A percentile compares a stretch with the other conserved stretches of the same genome.
Evolutionary conservation across 345 rosid genomes (phyloP).

Genomic region (Cardamine chenopodiifolia): DNA sequence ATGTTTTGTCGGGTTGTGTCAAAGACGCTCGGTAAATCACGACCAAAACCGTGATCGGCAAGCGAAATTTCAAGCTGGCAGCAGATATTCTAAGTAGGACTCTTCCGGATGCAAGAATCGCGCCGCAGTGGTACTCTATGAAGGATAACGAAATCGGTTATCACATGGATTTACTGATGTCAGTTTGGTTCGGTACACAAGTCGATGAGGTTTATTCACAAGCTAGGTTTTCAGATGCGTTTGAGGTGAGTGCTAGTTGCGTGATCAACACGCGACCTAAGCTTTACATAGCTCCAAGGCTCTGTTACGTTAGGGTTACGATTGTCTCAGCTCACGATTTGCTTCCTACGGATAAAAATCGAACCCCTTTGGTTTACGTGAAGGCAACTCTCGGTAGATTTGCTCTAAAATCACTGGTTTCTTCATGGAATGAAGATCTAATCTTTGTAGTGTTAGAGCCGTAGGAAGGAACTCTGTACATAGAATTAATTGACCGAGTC

Average conservation of each 20-base stretch:
- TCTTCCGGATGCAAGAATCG: constrained; percentile 36
- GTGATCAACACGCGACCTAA: constrained; percentile 35
- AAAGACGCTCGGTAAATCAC: background rate
- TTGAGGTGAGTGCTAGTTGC: constrained; percentile 17
- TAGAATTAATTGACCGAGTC: background rate
- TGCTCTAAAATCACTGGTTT: background rate
- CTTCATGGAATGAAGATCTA: constrained; percentile 35
- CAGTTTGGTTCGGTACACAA: constrained; percentile 40
- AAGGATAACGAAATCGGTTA: background rate
- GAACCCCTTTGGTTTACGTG: constrained; percentile 26
- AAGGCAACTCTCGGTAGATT: constrained; percentile 7
- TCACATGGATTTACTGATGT: constrained; percentile 11
- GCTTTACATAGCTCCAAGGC: constrained; percentile 34
- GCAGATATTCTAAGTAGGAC: constrained; percentile 22
- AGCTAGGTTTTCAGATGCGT: constrained; percentile 36
- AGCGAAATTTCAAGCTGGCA: constrained; percentile 17
- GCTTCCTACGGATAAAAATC: background rate
- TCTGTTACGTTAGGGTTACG: constrained; percentile 36
- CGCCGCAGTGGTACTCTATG: constrained; percentile 17
- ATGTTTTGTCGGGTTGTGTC: constrained; percentile 14
- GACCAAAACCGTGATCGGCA: background rate
- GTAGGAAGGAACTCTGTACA: constrained; percentile 9
- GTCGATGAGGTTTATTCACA: constrained; percentile 30
- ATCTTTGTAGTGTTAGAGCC: constrained; percentile 31
- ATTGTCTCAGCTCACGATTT: constrained; percentile 38